Conservation (phyloP, 2,329 filamentous ascomycete species). For the Massarina eburnea region DNA sequence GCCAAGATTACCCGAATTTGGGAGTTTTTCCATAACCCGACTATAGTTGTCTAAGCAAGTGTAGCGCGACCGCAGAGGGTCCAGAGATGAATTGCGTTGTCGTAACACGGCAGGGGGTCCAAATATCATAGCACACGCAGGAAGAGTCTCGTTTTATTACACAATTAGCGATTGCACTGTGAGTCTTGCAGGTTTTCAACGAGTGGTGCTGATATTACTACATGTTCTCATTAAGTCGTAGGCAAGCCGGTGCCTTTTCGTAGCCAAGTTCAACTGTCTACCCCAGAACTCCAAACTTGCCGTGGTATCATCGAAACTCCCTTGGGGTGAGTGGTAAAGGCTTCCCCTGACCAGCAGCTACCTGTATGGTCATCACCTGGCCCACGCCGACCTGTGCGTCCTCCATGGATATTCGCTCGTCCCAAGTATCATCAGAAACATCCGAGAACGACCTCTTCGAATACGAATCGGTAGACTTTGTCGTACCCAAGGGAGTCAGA, state of each 20-base stretch:
- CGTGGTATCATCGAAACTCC: background rate
- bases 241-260: background rate
- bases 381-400: background rate
- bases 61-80: no score
- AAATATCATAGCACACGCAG: no score
- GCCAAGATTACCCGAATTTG: background rate
- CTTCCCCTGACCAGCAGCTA: background rate
- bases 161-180: no score
- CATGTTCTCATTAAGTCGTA: background rate
- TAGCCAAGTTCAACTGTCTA: background rate
- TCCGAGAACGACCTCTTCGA: background rate
- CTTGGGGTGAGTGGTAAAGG: background rate
- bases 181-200: no score
- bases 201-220: no score
- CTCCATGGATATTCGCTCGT: background rate
- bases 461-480: constrained; percentile 1
- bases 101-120: no score
- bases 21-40: no score
- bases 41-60: no score
- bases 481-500: constrained; percentile 15
- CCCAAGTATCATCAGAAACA: background rate
- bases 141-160: no score
- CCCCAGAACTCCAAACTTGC: background rate
- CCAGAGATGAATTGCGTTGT: no score
- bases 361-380: background rate